Conservation (phyloP, 106 monocot genomes). For the Agapanthus africanus region DNA sequence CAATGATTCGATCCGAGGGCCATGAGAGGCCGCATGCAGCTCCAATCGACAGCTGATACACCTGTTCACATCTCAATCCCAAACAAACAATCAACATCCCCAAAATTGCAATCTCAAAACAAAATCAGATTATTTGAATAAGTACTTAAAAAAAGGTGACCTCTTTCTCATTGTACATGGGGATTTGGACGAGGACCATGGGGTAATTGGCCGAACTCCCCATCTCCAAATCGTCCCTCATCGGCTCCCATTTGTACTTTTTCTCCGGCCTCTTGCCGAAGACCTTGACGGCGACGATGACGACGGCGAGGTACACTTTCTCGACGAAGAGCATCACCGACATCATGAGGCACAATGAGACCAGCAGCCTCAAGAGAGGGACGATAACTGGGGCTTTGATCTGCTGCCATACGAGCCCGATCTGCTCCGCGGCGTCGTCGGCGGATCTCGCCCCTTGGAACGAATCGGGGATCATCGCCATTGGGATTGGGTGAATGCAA, state of each 20-base stretch:
- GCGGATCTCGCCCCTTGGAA: background rate
- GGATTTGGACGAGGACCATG: conserved; percentile 55
- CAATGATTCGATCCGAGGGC: conserved; percentile 44
- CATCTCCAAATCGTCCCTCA: conserved; percentile 35
- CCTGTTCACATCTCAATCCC: conserved; percentile 19
- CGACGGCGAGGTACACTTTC: conserved; percentile 33
- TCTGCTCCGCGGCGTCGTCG: conserved; percentile 18
- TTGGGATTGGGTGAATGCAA: no score
- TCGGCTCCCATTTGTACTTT: conserved; percentile 41
- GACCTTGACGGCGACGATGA: conserved; percentile 25
- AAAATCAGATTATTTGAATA: background rate
- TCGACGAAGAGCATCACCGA: conserved; percentile 38
- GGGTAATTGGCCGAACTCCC: conserved; percentile 30
- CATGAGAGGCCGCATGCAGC: conserved; percentile 49
- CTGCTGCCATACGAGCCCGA: conserved; percentile 26
- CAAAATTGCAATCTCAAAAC: background rate
- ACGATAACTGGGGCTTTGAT: conserved; percentile 29
- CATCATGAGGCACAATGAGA: conserved; percentile 33
- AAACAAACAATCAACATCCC: background rate
- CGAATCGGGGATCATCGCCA: background rate
- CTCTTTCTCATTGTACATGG: conserved; percentile 50
- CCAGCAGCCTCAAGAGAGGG: conserved; percentile 21
- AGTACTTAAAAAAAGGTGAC: background rate
- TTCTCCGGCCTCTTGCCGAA: conserved; percentile 28
- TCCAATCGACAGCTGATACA: conserved; percentile 47